A percentile compares a stretch with the other conserved stretches of the same genome.
These are phyloP conservation scores for Psilocybe sp. DNA, from an alignment of 768 basidiomycete species.

Conservation along the genomic window DNA sequence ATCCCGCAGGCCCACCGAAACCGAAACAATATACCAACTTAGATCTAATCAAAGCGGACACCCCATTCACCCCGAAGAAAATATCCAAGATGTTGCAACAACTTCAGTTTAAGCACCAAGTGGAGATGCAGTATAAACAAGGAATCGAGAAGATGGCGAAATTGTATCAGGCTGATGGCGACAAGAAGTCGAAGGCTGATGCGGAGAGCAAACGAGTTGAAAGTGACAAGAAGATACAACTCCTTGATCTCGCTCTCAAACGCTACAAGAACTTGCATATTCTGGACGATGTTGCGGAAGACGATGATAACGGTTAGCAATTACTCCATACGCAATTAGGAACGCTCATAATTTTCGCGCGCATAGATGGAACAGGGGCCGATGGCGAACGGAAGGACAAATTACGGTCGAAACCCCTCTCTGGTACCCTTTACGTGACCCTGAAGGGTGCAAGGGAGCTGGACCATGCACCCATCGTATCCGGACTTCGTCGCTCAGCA, in stretches of 20 bases:
- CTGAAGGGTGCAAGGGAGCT: conserved; percentile 90
- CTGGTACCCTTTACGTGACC: conserved; percentile 87
- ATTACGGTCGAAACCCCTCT: conserved; percentile 88
- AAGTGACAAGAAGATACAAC: conserved; percentile 94
- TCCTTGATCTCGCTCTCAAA: conserved; percentile 88
- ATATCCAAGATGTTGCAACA: conserved; percentile 98
- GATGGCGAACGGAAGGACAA: conserved; percentile 91
- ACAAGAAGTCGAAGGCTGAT: conserved; percentile 92
- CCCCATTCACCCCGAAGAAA: conserved; percentile 92
- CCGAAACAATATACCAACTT: conserved; percentile 76
- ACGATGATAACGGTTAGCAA: conserved; percentile 68
- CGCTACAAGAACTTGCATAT: conserved; percentile 96
- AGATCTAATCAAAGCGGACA: conserved; percentile 97
- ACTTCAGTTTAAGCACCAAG: conserved; percentile 98
- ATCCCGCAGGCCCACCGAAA: conserved; percentile 39
- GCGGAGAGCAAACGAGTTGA: conserved; percentile 93
- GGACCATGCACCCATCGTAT: conserved; percentile 83
- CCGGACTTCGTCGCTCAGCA: conserved; percentile 65
- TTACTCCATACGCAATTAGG: neutral
- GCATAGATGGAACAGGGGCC: conserved; percentile 46
- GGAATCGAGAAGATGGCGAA: conserved; percentile 99
- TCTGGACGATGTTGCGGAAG: conserved; percentile 85
- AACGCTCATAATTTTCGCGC: conserved; percentile 6
- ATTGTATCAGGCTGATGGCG: conserved; percentile 93
- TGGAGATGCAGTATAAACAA: conserved; percentile 96